phyloP scores from a whole-genome alignment of 768 basidiomycete species.

The Suillus ampliporus region DNA sequence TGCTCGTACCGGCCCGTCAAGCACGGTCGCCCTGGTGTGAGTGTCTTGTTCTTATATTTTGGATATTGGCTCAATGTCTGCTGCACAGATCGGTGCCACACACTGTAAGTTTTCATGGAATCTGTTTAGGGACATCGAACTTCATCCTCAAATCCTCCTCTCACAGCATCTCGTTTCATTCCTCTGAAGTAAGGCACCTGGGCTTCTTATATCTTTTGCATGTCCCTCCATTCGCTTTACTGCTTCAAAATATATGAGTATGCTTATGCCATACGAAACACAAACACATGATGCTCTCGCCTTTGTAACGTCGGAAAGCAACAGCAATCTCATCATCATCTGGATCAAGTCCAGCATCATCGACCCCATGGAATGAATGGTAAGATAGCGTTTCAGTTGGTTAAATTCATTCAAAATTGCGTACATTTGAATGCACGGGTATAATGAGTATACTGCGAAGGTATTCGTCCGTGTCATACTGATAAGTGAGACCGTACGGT shows the following conservation, averaged over 20 bases:
- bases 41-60: constrained; percentile 37
- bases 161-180: constrained; percentile 81
- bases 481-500: constrained; percentile 52
- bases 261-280: constrained; percentile 38
- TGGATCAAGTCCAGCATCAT: not conserved
- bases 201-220: constrained; percentile 27
- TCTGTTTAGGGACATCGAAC: not conserved
- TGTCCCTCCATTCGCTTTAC: constrained; percentile 31
- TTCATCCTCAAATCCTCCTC: not conserved
- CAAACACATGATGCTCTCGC: constrained; percentile 5
- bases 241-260: constrained; percentile 37
- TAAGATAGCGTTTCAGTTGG: constrained; percentile 16
- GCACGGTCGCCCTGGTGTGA: constrained; percentile 99
- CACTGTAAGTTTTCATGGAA: constrained; percentile 63
- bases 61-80: constrained; percentile 19
- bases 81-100: constrained; percentile 80
- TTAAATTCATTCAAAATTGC: constrained; percentile 41
- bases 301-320: not conserved
- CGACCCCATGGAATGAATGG: not conserved
- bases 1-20: constrained; percentile 99
- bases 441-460: constrained; percentile 64
- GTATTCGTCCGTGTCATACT: constrained; percentile 66
- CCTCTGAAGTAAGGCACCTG: constrained; percentile 89
- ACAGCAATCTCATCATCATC: not conserved
- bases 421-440: constrained; percentile 54